These are phyloP conservation scores for Aspergillus caelatus DNA, from an alignment of 2,329 filamentous ascomycete genomes.

Conservation along the genomic window DNA sequence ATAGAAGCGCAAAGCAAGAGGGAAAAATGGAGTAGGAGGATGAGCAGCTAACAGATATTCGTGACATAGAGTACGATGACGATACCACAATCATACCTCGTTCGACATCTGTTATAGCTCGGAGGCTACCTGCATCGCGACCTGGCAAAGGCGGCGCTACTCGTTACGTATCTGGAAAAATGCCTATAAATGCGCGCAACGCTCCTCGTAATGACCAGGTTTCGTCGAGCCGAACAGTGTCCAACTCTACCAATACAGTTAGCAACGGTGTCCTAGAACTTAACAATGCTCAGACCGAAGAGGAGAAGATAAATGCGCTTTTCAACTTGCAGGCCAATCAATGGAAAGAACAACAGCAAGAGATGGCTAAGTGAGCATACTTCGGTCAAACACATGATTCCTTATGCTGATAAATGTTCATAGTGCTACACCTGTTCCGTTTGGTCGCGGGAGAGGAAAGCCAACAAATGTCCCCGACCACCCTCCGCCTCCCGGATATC, in stretches of 20 bases:
- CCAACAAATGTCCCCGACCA: constrained; percentile 80
- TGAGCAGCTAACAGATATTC: constrained; percentile 28
- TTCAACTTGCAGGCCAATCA: constrained; percentile 86
- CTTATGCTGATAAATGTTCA: constrained; percentile 35
- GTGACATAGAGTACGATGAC: constrained; percentile 82
- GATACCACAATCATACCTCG: constrained; percentile 97
- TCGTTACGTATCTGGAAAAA: constrained; percentile 94
- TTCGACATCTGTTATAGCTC: constrained; percentile 89
- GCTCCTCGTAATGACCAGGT: constrained; percentile 67
- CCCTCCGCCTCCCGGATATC: constrained; percentile 88
- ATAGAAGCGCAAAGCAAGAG: background rate
- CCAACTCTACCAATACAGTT: constrained; percentile 44
- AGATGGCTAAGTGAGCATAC: constrained; percentile 74
- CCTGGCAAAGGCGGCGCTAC: constrained; percentile 88
- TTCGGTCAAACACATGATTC: constrained; percentile 2
- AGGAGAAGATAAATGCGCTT: constrained; percentile 91
- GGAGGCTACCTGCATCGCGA: constrained; percentile 79
- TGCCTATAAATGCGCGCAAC: constrained; percentile 86
- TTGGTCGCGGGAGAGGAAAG: constrained; percentile 41
- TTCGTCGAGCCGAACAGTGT: constrained; percentile 37
- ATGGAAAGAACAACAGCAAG: constrained; percentile 91
- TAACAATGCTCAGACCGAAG: constrained; percentile 82
- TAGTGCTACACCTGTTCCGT: constrained; percentile 49
- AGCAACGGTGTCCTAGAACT: constrained; percentile 64
- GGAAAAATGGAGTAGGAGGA: constrained; percentile 1